Base-by-base conservation (phyloP, 2,329 filamentous ascomycete genomes). In the Talaromyces sp. region DNA sequence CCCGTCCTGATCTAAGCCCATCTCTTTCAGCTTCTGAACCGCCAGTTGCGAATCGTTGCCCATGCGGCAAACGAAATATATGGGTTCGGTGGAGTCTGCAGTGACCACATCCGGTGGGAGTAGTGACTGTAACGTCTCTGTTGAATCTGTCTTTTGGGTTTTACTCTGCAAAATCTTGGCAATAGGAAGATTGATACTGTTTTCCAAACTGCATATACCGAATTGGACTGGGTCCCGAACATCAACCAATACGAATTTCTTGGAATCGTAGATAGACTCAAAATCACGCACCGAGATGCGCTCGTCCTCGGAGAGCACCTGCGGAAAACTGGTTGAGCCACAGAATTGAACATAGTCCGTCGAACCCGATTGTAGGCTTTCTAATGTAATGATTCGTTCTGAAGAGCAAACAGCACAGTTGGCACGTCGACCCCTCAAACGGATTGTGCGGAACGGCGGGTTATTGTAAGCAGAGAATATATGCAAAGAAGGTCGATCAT, bases 331-430 rank as follows among this genome's bases (percentile, higher is more conserved):
- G 1, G 77, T 74, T 0, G 86, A 82, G 4, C 93, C 92, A 71
- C 93, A 98, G 72, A 98, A 97, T 59, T 88, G 86, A 0, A 90
- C 83, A 72, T 98, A 98, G 72, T 97, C 91, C 54, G 93, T 79
- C 5, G 85, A 87, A 0, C 89, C 88, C 0, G 82, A 83, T 21
- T 75, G 79, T 58, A 96, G 76, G 7, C 82, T 83, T 11, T 87
- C 81, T 7, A 85, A 72, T 0, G 88, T 88, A 11, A 97, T 81
- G 0, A 80, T 84, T 0, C 85, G 82, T 8, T 82, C 75, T 0
- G 82, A 77, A 0, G 89, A 90, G 73, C 95, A 99, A 0, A 89
- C 89, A 39, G 90, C 85, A 70, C 95, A 98, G 42, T 86, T 86
- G 8, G 80, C 75, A 57, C 90, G 84, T 58, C 88, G 83, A 0